Evolutionary conservation across 1,284 basidiomycete species (phyloP).

Genomic region (Meira miltonrushii): DNA sequence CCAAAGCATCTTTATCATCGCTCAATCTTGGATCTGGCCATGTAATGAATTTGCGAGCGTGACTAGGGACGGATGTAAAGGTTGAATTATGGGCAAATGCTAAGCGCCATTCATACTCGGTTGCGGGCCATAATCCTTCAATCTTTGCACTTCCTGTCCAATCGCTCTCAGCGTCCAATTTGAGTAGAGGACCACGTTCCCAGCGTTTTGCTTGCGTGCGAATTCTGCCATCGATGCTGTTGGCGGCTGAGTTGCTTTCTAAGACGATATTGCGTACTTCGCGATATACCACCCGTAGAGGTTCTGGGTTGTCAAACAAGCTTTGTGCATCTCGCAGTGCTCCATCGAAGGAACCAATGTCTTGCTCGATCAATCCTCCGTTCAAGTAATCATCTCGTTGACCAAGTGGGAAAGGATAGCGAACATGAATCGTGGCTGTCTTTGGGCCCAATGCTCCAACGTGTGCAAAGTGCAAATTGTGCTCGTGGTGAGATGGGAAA

Average conservation of each 20-base stretch:
- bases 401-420: constrained; percentile 27
- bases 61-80: constrained; percentile 8
- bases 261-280: constrained; percentile 8
- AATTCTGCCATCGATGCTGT: constrained; percentile 5
- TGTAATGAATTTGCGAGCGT: constrained; percentile 55
- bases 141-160: constrained; percentile 65
- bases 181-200: constrained; percentile 46
- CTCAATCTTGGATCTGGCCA: constrained; percentile 55
- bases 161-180: constrained; percentile 57
- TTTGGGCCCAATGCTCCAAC: constrained; percentile 41
- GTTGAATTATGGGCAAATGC: constrained; percentile 34
- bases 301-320: constrained; percentile 19
- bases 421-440: constrained; percentile 40
- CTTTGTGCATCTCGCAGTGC: constrained; percentile 21
- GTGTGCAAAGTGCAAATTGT: constrained; percentile 44
- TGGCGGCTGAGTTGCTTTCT: background rate
- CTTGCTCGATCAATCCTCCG: constrained; percentile 16
- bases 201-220: constrained; percentile 18
- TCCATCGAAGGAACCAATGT: constrained; percentile 12
- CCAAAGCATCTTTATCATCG: constrained; percentile 12
- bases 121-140: constrained; percentile 64
- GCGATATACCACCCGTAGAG: constrained; percentile 34
- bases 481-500: constrained; percentile 48
- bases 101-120: constrained; percentile 66
- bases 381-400: constrained; percentile 2